Base-by-base conservation (phyloP, 169 alveolate genomes). In the Cystoisospora suis region DNA sequence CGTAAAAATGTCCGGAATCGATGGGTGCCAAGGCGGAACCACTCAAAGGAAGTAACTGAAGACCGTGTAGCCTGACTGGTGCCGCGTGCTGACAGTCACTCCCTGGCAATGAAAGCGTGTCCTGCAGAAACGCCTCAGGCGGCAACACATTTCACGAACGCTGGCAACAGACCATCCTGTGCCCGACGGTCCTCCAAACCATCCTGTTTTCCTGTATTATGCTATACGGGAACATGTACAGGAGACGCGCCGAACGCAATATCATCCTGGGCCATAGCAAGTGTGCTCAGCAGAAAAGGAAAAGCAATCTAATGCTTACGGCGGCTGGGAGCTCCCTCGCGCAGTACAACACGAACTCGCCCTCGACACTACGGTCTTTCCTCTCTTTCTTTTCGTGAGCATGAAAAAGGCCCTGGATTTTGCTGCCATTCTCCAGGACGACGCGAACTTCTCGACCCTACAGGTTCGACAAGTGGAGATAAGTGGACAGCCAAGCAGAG, bases 371-470 rank as follows among this genome's bases (percentile, higher is more conserved):
- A n/a, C n/a, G n/a, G 42, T 65, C 77, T n/a, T 65, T 65, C 40
- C 77, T 15, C 6, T 65, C 77, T n/a, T 65, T 65, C 77, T 65
- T 65, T 44, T 65, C 77, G 40, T 65, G 34, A 12, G 77, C 42
- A 20, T 65, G 77, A 44, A 65, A 65, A 15, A 65, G 77, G 36
- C 77, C 77, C 42, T 65, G 77, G 12, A 65, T 44, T 6, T n/a
- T 36, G 40, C 77, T 44, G 77, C 77, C 77, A n/a, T 65, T 65
- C 40, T 65, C 77, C 77, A 65, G 40, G 5, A 32, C 34, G 45
- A 65, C 77, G 77, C 77, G 77, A 44, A 65, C 77, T n/a, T 65
- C 77, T 1, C 77, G 77, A 4, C 77, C 77, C 61, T 49, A 20
- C 9, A 49, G n/a, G n/a, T n/a, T n/a, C n/a, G 20, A 49, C 9